A percentile compares a stretch with the other conserved stretches of the same genome.
Conservation (phyloP, 2,329 filamentous ascomycete genomes). For the Tolypocladium cylindrosporum region DNA sequence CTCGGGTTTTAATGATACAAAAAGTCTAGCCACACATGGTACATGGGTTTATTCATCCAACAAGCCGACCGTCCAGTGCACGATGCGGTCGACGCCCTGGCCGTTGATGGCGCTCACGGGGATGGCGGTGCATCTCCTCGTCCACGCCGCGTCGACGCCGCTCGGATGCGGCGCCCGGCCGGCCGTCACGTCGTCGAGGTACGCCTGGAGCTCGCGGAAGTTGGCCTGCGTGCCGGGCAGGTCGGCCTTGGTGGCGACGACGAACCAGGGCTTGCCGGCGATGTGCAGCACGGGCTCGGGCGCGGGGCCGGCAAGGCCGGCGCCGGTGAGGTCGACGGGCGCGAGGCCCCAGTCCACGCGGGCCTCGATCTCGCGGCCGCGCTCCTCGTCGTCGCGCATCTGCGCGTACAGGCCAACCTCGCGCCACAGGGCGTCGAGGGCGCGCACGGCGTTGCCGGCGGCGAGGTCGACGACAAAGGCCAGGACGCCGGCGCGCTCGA, state of each 20-base stretch:
- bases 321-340: slow-evolving; percentile 13
- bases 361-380: slow-evolving; percentile 49
- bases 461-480: slow-evolving; percentile 87
- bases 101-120: slow-evolving; percentile 85
- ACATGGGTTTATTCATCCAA: slow-evolving; percentile 36
- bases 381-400: slow-evolving; percentile 63
- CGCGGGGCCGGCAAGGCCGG: slow-evolving; percentile 7
- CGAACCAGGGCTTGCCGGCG: slow-evolving; percentile 92
- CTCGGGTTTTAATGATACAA: neutral
- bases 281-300: slow-evolving; percentile 51
- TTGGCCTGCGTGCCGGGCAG: slow-evolving; percentile 69
- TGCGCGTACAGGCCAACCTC: slow-evolving; percentile 84
- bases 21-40: slow-evolving; percentile 5
- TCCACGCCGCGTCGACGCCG: slow-evolving; percentile 46
- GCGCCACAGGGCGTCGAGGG: slow-evolving; percentile 75
- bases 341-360: slow-evolving; percentile 49
- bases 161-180: slow-evolving; percentile 65
- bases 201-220: slow-evolving; percentile 58
- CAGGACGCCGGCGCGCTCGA: slow-evolving; percentile 85
- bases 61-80: slow-evolving; percentile 62
- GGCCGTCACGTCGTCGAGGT: slow-evolving; percentile 56
- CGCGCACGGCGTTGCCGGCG: slow-evolving; percentile 67
- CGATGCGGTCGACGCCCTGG: slow-evolving; percentile 68
- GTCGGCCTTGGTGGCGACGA: slow-evolving; percentile 89
- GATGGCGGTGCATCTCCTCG: slow-evolving; percentile 56